A percentile compares a stretch with the other conserved stretches of the same genome.
Conservation (phyloP, 163 green algal species). For the Prototheca wickerhamii region DNA sequence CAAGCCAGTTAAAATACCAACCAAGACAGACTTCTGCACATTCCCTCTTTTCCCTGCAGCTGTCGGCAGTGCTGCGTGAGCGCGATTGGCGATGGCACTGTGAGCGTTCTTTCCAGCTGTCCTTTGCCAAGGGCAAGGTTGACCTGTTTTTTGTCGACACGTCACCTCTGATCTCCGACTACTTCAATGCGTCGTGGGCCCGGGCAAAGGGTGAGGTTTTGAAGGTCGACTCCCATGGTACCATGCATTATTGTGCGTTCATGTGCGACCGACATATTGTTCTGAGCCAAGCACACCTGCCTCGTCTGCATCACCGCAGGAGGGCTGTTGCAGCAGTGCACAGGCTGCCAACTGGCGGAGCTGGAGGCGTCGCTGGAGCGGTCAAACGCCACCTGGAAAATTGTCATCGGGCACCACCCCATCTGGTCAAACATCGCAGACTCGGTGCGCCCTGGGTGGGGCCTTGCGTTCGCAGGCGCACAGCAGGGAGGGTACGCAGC, state of each 20-base stretch:
- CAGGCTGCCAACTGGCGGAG: slow-evolving; percentile 17
- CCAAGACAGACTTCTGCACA: neutral
- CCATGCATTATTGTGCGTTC: no score
- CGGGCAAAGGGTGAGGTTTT: slow-evolving; percentile 1
- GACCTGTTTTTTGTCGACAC: slow-evolving; percentile 40
- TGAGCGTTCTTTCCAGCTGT: slow-evolving; percentile 14
- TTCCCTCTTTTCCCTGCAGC: slow-evolving; percentile 21
- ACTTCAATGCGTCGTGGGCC: slow-evolving; percentile 12
- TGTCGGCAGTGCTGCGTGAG: slow-evolving; percentile 20
- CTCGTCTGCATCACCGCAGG: slow-evolving; percentile 10
- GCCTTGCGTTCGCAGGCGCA: neutral
- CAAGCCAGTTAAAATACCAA: neutral
- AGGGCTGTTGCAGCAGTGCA: slow-evolving; percentile 30
- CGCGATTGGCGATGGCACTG: slow-evolving; percentile 31
- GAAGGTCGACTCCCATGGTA: neutral
- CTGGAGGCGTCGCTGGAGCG: slow-evolving; percentile 25
- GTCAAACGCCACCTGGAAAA: slow-evolving; percentile 41
- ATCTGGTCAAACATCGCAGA: slow-evolving; percentile 7
- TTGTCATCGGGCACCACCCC: slow-evolving; percentile 62
- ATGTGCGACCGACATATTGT: no score
- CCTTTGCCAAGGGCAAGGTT: slow-evolving; percentile 11
- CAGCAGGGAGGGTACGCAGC: no score
- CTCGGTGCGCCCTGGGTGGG: slow-evolving; percentile 1
- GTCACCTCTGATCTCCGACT: slow-evolving; percentile 23
- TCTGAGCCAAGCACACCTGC: no score